phyloP scores from a whole-genome alignment of 345 rosid species.

The Eucalyptus regnans region DNA sequence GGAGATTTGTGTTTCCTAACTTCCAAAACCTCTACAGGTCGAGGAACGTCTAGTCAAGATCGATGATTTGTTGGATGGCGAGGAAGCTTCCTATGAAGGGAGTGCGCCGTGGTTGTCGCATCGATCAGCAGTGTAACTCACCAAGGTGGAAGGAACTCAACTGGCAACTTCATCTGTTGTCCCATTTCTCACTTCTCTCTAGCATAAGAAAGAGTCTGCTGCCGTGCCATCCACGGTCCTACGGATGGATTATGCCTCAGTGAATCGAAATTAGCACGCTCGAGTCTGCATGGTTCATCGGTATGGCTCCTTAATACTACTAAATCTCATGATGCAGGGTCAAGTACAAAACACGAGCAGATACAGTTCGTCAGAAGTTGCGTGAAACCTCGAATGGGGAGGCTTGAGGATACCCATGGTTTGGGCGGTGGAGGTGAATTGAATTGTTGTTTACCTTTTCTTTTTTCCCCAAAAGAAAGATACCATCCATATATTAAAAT shows the following conservation, averaged over 20 bases:
- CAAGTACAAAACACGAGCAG: slow-evolving; percentile 20
- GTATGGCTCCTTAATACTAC: neutral
- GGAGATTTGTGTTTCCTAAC: neutral
- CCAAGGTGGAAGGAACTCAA: slow-evolving; percentile 1
- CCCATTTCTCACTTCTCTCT: neutral
- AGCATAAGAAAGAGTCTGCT: neutral
- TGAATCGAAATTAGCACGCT: neutral
- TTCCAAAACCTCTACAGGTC: neutral
- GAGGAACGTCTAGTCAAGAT: neutral
- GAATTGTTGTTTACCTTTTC: neutral
- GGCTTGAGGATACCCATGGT: slow-evolving; percentile 31
- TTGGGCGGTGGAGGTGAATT: slow-evolving; percentile 32
- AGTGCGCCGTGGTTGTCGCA: slow-evolving; percentile 19
- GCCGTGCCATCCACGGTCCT: neutral
- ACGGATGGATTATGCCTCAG: neutral
- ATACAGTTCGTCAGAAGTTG: slow-evolving; percentile 10
- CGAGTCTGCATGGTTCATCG: neutral
- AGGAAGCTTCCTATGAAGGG: slow-evolving; percentile 24
- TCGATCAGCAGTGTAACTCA: slow-evolving; percentile 15
- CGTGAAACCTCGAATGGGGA: slow-evolving; percentile 23
- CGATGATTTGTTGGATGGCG: neutral
- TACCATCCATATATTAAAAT: no score
- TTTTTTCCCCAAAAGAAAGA: accelerated
- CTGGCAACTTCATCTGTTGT: neutral
- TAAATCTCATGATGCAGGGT: slow-evolving; percentile 9